phyloP scores from a whole-genome alignment of 345 rosid species.

The Salix brachista region DNA sequence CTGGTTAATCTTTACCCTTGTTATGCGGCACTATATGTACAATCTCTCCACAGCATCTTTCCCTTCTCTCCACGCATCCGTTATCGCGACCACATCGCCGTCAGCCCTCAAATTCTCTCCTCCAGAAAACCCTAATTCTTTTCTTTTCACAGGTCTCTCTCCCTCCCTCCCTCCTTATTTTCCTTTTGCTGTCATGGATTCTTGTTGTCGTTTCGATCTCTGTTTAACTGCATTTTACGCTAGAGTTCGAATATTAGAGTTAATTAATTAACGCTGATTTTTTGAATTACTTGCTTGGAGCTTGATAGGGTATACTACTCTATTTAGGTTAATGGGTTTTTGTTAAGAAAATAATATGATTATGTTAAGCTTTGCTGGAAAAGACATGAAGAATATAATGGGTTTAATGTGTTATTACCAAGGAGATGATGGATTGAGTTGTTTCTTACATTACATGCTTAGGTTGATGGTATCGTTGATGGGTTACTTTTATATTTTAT shows the following conservation, averaged over 20 bases:
- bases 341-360: neutral
- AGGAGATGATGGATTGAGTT: neutral
- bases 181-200: neutral
- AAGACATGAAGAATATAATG: neutral
- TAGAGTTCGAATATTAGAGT: neutral
- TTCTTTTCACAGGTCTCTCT: neutral
- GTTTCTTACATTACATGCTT: neutral
- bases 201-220: neutral
- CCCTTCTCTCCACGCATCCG: neutral
- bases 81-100: neutral
- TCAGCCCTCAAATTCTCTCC: neutral
- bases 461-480: neutral
- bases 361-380: neutral
- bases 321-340: neutral
- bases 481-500: neutral
- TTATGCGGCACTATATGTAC: neutral
- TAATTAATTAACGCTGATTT: neutral
- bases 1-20: neutral
- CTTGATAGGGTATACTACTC: neutral
- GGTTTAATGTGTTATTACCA: neutral
- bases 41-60: neutral
- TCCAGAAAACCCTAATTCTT: neutral
- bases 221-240: neutral
- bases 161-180: neutral
- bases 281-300: neutral